Percentiles rank a stretch among this genome's conserved stretches.
These are phyloP conservation scores for Trichoderma hamatum DNA, from an alignment of 2,329 filamentous ascomycete genomes.

Conservation along the genomic window DNA sequence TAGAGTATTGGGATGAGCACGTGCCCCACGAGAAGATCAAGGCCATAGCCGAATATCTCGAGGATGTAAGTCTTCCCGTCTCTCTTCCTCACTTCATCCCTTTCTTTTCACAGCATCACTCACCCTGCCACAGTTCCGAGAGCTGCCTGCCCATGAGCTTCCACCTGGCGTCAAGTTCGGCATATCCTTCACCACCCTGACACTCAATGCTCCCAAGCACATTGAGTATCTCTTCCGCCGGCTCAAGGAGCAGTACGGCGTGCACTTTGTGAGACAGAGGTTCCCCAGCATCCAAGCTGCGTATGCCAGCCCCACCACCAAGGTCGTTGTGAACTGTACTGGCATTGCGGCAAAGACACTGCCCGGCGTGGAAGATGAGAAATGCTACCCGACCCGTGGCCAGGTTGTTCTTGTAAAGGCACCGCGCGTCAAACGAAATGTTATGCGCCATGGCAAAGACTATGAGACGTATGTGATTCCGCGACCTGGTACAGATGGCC, in stretches of 20 bases:
- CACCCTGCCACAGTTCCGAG: conserved; percentile 34
- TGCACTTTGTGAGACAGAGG: conserved; percentile 39
- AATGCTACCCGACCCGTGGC: conserved; percentile 47
- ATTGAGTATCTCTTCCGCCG: conserved; percentile 38
- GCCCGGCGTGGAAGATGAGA: conserved; percentile 42
- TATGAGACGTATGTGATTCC: conserved; percentile 49
- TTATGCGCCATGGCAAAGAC: conserved; percentile 45
- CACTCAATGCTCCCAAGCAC: conserved; percentile 45
- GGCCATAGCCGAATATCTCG: conserved; percentile 45
- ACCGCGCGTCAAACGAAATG: conserved; percentile 39
- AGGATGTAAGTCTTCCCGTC: conserved; percentile 39
- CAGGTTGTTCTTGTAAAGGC: conserved; percentile 44
- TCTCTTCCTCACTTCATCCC: background rate
- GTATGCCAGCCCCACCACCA: conserved; percentile 35
- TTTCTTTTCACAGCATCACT: background rate
- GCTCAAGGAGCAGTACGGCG: conserved; percentile 37
- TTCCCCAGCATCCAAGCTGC: conserved; percentile 36
- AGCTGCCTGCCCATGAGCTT: conserved; percentile 36
- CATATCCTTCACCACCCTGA: conserved; percentile 43
- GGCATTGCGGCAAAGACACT: conserved; percentile 42
- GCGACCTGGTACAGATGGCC: conserved; percentile 41
- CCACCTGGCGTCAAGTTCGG: conserved; percentile 41
- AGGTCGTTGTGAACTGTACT: conserved; percentile 42
- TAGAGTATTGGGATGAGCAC: conserved; percentile 47
- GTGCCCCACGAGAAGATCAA: conserved; percentile 46